A percentile compares a stretch with the other conserved stretches of the same genome.
phyloP scores from a whole-genome alignment of 495 filamentous ascomycete genomes.

The Penicillium cosmopolitanum region DNA sequence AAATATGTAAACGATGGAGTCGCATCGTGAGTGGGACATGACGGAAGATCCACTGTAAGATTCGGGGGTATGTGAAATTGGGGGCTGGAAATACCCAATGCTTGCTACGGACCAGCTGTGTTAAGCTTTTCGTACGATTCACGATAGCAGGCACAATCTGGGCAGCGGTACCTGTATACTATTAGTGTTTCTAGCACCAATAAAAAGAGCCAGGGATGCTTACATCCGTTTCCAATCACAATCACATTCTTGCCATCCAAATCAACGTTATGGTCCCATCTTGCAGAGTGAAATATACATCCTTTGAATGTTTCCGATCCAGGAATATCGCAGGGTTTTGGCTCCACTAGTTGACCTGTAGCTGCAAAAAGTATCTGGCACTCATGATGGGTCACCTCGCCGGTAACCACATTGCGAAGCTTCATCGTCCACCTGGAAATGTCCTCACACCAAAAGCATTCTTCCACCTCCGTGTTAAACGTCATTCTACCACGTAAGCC shows the following conservation, averaged over 20 bases:
- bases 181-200: constrained; percentile 21
- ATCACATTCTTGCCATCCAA: constrained; percentile 60
- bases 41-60: constrained; percentile 31
- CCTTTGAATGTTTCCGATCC: neutral
- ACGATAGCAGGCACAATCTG: constrained; percentile 47
- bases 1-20: constrained; percentile 28
- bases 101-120: constrained; percentile 34
- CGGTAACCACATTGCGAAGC: neutral
- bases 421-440: neutral
- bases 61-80: constrained; percentile 22
- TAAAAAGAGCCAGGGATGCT: neutral
- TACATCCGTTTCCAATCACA: constrained; percentile 56
- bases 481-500: neutral
- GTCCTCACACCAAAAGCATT: neutral
- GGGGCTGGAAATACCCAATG: constrained; percentile 26
- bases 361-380: neutral
- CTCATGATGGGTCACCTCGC: neutral
- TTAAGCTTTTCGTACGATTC: constrained; percentile 26
- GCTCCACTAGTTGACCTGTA: neutral
- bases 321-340: neutral
- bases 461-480: neutral
- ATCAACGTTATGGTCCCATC: constrained; percentile 60
- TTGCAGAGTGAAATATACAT: constrained; percentile 58
- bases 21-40: constrained; percentile 17
- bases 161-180: constrained; percentile 40